Percentiles rank a stretch among this genome's conserved stretches.
These are phyloP conservation scores for Boletus edulis DNA, from an alignment of 768 basidiomycete species.

Conservation along the genomic window DNA sequence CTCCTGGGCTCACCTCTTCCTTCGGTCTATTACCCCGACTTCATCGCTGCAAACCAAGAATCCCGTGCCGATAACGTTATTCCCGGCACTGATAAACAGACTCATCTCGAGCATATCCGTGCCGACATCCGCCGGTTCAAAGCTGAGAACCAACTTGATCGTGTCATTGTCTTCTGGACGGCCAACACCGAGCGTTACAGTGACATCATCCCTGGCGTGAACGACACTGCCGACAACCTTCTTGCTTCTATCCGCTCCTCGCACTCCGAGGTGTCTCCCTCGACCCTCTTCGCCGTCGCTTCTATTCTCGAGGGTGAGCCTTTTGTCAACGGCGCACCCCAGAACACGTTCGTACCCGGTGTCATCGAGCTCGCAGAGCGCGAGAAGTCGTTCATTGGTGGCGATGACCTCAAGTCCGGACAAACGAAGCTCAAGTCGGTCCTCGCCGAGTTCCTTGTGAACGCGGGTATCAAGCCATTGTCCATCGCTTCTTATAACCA, in stretches of 20 bases:
- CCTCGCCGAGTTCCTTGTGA: constrained; percentile 96
- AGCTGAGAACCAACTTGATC: constrained; percentile 74
- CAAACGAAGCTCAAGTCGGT: constrained; percentile 98
- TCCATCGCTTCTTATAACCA: constrained; percentile 99
- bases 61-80: constrained; percentile 93
- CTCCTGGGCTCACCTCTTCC: constrained; percentile 81
- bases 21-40: constrained; percentile 95
- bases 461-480: constrained; percentile 96
- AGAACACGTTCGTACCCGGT: constrained; percentile 98
- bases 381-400: constrained; percentile 89
- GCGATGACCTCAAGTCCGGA: constrained; percentile 97
- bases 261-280: constrained; percentile 94
- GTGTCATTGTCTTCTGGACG: constrained; percentile 95
- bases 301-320: constrained; percentile 93
- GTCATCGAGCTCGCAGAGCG: constrained; percentile 91
- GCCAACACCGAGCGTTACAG: constrained; percentile 98
- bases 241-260: constrained; percentile 78
- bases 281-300: constrained; percentile 93
- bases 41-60: constrained; percentile 97
- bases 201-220: constrained; percentile 90
- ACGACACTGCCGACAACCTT: constrained; percentile 89
- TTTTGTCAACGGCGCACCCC: constrained; percentile 96
- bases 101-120: constrained; percentile 88
- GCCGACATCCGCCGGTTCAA: constrained; percentile 96
- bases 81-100: constrained; percentile 82